Conservation (phyloP, 352 stramenopile species). For the Globisporangium orthogonon region DNA sequence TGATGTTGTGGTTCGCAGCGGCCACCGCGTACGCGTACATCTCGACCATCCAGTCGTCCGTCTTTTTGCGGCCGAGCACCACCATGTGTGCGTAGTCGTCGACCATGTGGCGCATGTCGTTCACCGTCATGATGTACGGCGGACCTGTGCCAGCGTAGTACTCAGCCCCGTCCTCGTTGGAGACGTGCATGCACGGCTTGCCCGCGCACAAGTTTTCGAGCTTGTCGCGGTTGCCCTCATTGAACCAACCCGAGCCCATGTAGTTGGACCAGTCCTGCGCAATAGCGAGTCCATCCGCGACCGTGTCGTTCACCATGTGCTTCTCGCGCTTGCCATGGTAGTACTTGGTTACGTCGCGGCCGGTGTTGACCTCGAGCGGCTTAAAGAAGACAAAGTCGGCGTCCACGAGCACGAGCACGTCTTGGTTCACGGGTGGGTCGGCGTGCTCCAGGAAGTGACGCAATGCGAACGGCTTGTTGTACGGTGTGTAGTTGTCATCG, state of each 20-base stretch:
- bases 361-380: slow-evolving; percentile 24
- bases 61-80: slow-evolving; percentile 15
- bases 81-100: slow-evolving; percentile 25
- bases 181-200: slow-evolving; percentile 11
- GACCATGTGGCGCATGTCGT: slow-evolving; percentile 16
- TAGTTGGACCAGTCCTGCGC: slow-evolving; percentile 17
- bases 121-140: slow-evolving; percentile 32
- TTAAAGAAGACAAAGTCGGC: slow-evolving; percentile 15
- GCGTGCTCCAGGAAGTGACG: slow-evolving; percentile 43
- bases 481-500: slow-evolving; percentile 39
- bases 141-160: slow-evolving; percentile 20
- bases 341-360: slow-evolving; percentile 14
- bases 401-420: slow-evolving; percentile 15
- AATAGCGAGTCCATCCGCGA: slow-evolving; percentile 17
- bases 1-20: slow-evolving; percentile 22
- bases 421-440: slow-evolving; percentile 29
- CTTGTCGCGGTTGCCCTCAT: slow-evolving; percentile 4
- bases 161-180: slow-evolving; percentile 13
- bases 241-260: slow-evolving; percentile 6
- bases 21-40: slow-evolving; percentile 25
- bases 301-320: slow-evolving; percentile 1
- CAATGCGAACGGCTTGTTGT: slow-evolving; percentile 51
- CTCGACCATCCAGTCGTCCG: slow-evolving; percentile 22
- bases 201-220: slow-evolving; percentile 9
- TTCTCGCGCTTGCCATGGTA: slow-evolving; percentile 8